Evolutionary conservation across 2,329 filamentous ascomycete genomes (phyloP).

Genomic region (Nothophaeocryptopus gaeumannii): DNA sequence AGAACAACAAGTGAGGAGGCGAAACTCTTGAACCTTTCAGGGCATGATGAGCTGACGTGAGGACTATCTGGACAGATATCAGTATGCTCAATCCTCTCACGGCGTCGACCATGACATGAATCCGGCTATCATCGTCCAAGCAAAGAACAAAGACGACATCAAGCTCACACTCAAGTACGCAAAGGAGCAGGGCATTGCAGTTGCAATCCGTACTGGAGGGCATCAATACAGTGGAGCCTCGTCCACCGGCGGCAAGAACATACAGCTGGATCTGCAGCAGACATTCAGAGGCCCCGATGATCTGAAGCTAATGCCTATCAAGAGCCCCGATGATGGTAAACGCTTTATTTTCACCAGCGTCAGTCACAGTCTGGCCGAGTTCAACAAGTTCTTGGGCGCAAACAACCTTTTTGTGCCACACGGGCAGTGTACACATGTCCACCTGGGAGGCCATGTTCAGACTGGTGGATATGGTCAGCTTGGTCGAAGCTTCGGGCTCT

Average conservation of each 20-base stretch:
- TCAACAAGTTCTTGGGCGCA: constrained; percentile 43
- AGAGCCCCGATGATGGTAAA: constrained; percentile 16
- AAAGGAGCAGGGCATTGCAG: constrained; percentile 39
- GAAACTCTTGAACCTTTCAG: background rate
- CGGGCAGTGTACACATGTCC: constrained; percentile 48
- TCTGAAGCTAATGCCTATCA: constrained; percentile 1
- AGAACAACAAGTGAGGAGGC: background rate
- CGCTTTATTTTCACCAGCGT: constrained; percentile 63
- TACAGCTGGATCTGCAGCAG: constrained; percentile 47
- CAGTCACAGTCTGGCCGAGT: constrained; percentile 44
- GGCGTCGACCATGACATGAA: constrained; percentile 22
- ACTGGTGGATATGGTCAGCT: constrained; percentile 51
- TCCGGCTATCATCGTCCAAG: constrained; percentile 46
- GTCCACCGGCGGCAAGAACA: constrained; percentile 45
- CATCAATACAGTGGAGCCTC: constrained; percentile 53
- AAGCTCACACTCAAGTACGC: constrained; percentile 42
- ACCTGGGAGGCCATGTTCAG: constrained; percentile 49
- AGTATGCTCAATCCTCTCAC: constrained; percentile 5
- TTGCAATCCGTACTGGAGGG: constrained; percentile 49
- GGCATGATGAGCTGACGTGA: too few species aligned
- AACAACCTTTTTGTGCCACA: constrained; percentile 47
- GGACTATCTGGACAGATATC: background rate
- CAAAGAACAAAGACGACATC: constrained; percentile 46
- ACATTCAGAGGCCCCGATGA: constrained; percentile 33
- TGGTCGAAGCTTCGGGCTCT: constrained; percentile 44